Conservation (phyloP, 2,329 filamentous ascomycete genomes). For the Proliferodiscus dingleyae region DNA sequence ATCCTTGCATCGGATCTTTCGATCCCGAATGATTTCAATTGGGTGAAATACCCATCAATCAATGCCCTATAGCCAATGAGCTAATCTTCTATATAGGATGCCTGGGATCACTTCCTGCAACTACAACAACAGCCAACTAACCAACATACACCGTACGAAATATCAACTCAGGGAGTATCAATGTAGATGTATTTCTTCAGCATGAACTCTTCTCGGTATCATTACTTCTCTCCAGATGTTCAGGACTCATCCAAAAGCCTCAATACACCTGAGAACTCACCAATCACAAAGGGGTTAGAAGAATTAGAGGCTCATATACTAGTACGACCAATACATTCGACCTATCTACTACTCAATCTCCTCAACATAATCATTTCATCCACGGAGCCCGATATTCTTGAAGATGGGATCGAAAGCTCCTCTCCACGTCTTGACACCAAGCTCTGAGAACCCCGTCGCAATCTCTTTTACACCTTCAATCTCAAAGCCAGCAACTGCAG, state of each 20-base stretch:
- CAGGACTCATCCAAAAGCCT: neutral
- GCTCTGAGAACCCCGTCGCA: conserved; percentile 27
- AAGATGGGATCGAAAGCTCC: conserved; percentile 16
- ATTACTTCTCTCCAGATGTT: neutral
- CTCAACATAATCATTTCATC: neutral
- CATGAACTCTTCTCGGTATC: neutral
- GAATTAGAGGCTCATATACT: too few species aligned
- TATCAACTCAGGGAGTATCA: neutral
- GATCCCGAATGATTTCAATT: conserved; percentile 19
- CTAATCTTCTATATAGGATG: conserved; percentile 13
- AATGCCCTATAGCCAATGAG: neutral
- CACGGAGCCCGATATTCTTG: conserved; percentile 9
- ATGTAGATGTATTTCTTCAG: neutral
- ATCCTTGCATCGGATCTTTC: conserved; percentile 14
- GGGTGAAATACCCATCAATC: conserved; percentile 12
- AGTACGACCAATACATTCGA: too few species aligned
- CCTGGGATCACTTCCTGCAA: conserved; percentile 20
- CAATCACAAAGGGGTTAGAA: too few species aligned
- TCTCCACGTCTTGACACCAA: conserved; percentile 17
- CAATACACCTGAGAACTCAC: too few species aligned
- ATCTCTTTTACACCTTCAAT: conserved; percentile 29
- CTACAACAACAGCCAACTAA: conserved; percentile 2
- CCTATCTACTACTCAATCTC: too few species aligned
- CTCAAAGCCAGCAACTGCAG: conserved; percentile 26
- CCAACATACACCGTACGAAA: neutral